phyloP scores from a whole-genome alignment of 140 eudicot species.

The Bidens hawaiensis region DNA sequence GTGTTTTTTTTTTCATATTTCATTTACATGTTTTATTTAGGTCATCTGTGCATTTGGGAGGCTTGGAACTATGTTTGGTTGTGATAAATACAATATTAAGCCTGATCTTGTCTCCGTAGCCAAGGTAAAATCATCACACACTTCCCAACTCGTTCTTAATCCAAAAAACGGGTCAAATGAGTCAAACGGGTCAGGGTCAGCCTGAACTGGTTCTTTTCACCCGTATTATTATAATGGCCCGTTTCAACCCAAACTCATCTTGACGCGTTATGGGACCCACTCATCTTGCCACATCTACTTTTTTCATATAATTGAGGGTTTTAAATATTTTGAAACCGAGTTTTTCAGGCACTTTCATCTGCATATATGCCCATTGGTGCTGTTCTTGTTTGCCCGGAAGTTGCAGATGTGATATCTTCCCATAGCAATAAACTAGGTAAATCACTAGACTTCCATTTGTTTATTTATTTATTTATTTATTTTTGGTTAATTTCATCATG shows the following conservation, averaged over 20 bases:
- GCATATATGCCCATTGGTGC: conserved; percentile 98
- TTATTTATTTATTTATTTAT: neutral
- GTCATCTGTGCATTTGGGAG: conserved; percentile 84
- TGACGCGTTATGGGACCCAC: neutral
- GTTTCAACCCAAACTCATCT: conserved; percentile 1
- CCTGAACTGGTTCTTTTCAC: neutral
- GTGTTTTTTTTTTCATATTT: conserved; percentile 3
- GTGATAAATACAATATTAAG: conserved; percentile 75
- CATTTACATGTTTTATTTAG: conserved; percentile 8
- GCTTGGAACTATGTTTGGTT: conserved; percentile 78
- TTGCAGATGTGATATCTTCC: conserved; percentile 75
- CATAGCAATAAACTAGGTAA: conserved; percentile 92
- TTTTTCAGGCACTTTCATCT: conserved; percentile 84
- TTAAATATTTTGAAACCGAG: neutral
- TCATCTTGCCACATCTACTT: neutral
- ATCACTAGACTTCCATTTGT: neutral
- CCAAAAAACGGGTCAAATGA: conserved; percentile 6
- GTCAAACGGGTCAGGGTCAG: neutral
- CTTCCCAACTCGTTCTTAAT: neutral
- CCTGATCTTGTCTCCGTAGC: conserved; percentile 88
- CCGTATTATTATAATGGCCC: neutral
- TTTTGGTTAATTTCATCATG: conserved; percentile 3
- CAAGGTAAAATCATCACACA: conserved; percentile 42
- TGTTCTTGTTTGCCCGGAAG: conserved; percentile 73
- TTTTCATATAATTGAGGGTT: neutral